Conservation (phyloP, 1,284 basidiomycete genomes). For the Rhodotorula sp. region DNA sequence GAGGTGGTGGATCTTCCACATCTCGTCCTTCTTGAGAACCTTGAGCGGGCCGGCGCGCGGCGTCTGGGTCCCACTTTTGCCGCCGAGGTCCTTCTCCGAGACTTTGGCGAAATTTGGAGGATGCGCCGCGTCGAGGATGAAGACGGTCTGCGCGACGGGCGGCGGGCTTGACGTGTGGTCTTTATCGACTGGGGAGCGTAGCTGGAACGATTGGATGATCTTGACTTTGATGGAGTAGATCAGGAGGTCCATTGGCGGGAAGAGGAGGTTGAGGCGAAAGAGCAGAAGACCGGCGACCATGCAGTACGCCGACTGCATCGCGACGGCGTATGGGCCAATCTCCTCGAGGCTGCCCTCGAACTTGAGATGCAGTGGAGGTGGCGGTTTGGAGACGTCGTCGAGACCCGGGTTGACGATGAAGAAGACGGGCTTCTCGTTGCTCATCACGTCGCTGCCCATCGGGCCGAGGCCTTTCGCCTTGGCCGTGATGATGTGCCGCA, state of each 20-base stretch:
- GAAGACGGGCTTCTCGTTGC: slow-evolving; percentile 25
- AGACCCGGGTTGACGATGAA: slow-evolving; percentile 38
- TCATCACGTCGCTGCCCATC: slow-evolving; percentile 30
- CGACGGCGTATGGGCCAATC: slow-evolving; percentile 35
- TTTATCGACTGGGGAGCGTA: slow-evolving; percentile 31
- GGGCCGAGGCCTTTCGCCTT: slow-evolving; percentile 37
- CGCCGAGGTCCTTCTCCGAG: slow-evolving; percentile 11
- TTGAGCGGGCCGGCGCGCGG: slow-evolving; percentile 28
- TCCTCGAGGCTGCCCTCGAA: slow-evolving; percentile 37
- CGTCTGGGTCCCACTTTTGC: slow-evolving; percentile 5
- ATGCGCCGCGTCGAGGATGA: slow-evolving; percentile 34
- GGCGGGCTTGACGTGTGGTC: slow-evolving; percentile 16
- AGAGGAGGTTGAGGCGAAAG: slow-evolving; percentile 39
- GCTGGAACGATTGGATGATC: slow-evolving; percentile 35
- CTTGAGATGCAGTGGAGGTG: slow-evolving; percentile 38
- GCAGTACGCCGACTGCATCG: slow-evolving; percentile 29
- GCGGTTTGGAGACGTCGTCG: slow-evolving; percentile 31
- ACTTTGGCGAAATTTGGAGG: slow-evolving; percentile 36
- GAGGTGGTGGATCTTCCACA: slow-evolving; percentile 36
- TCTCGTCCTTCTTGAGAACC: slow-evolving; percentile 25
- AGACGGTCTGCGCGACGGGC: slow-evolving; percentile 25
- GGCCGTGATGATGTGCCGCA: slow-evolving; percentile 37
- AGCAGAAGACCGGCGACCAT: slow-evolving; percentile 42
- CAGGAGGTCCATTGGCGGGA: slow-evolving; percentile 33
- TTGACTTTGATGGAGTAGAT: slow-evolving; percentile 42